Percentiles rank a stretch among this genome's conserved stretches.
phyloP scores from a whole-genome alignment of 1,284 basidiomycete species.

The Wolfiporia cocos region DNA sequence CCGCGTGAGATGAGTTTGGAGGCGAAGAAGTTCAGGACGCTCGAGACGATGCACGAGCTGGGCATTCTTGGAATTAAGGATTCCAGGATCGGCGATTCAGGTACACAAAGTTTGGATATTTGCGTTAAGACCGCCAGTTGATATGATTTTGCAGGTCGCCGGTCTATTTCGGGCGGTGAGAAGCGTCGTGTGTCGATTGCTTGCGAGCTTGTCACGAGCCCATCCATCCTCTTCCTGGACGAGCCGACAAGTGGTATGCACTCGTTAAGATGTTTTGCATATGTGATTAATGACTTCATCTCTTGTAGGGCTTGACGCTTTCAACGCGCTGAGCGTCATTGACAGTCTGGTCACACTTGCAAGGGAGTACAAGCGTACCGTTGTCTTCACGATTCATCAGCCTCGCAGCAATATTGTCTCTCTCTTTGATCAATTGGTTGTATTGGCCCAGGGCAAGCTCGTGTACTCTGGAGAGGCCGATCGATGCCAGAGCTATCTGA shows the following conservation, averaged over 20 bases:
- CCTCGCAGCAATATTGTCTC: constrained; percentile 97
- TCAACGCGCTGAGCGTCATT: constrained; percentile 93
- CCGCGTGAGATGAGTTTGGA: constrained; percentile 93
- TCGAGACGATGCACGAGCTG: constrained; percentile 95
- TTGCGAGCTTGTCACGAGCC: constrained; percentile 96
- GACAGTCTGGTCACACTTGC: constrained; percentile 86
- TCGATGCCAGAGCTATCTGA: constrained; percentile 79
- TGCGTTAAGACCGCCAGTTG: constrained; percentile 3
- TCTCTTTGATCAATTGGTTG: constrained; percentile 87
- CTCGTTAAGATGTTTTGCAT: constrained; percentile 19
- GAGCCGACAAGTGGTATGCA: constrained; percentile 86
- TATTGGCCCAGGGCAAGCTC: constrained; percentile 80
- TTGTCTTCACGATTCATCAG: constrained; percentile 97
- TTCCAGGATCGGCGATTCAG: constrained; percentile 82
- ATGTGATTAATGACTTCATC: background rate
- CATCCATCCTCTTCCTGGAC: constrained; percentile 92
- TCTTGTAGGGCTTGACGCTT: constrained; percentile 78
- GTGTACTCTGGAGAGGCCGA: constrained; percentile 78
- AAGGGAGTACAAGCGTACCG: constrained; percentile 87
- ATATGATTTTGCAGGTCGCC: constrained; percentile 40
- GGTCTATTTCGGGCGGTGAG: constrained; percentile 94
- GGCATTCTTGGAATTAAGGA: constrained; percentile 92
- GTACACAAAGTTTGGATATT: constrained; percentile 31
- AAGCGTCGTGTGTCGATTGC: constrained; percentile 95
- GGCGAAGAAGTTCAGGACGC: constrained; percentile 89